Base-by-base conservation (phyloP, 2,329 filamentous ascomycete genomes). In the Penicillium thymicola region DNA sequence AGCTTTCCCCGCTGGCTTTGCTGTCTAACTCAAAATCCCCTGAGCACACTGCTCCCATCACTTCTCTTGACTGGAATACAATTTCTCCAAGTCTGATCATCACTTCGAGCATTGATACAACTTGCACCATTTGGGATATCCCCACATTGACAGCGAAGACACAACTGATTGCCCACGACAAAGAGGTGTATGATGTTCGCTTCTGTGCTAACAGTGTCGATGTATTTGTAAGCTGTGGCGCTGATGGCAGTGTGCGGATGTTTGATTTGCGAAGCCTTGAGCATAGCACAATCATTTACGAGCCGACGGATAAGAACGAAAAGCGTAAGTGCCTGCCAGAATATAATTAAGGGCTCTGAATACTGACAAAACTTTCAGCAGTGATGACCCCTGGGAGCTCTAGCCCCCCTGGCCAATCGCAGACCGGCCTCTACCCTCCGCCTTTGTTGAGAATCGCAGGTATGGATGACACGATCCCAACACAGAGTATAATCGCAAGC, bases 61-160 rank as follows among this genome's bases (percentile, higher is more conserved):
- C 94, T 2, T 97, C 92, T 16, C 81, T 99, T 45, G 94, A 99
- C 73, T 99, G 94, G 94, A 99, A 99, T 70, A 96, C 90, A 2
- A 88, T 99, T 51, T 96, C 92, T 25, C 94, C 94, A 0, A 97
- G 93, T 72, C 81, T 99, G 52, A 99, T 99, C 70, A 99, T 99
- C 69, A 99, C 94, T 1, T 97, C 92, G 4, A 97, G 92, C 73
- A 99, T 99, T 69, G 94, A 99, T 71, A 99, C 94, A 1, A 99
- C 94, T 6, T 99, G 94, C 77, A 99, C 94, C 5, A 99, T 99
- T 64, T 99, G 94, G 94, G 94, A 99, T 73, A 99, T 99, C 54
- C 94, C 94, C 4, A 97, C 94, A 1, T 81, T 99, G 60, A 99
- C 94, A 0, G 94, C 94, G 51, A 99, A 99, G 78, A 99, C 94